Base-by-base conservation (phyloP, 1,139 yeast genomes). In the Nadsonia commutata region DNA sequence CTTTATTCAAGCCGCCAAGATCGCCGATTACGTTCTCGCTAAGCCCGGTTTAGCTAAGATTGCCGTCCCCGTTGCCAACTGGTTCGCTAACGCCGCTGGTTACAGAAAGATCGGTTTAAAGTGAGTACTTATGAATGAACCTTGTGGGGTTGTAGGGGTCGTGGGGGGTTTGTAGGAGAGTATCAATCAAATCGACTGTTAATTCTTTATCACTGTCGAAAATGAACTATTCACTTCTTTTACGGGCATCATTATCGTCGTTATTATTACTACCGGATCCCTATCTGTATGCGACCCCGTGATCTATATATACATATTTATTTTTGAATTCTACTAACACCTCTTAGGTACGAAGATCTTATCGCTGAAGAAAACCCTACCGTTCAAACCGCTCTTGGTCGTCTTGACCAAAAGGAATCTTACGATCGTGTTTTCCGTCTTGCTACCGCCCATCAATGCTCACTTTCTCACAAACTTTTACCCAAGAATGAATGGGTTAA, bases 381-480 rank as follows among this genome's bases (percentile, higher is more conserved):
- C 46, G 74, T 81, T 68, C 93, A 85, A 70, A 84, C 78, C 60
- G 97, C 97, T 45, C 67, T 90, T 50, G 66, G 75, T 49, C 84
- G 98, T 74, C 71, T 90, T 57, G 94, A 95, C 54, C 76, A 76
- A 45, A 75, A 76, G 45, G 94, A 81, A 61, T 68, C 78, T 38
- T 90, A 88, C 65, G 85, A 94, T 52, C 83, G 98, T 71, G 81
- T 80, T 62, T 90, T 70, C 76, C 83, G 98, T 72, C 73, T 83
- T 52, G 72, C 90, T 52, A 83, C 93, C 54, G 96, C 97, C 50
- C 86, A 81, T 62, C 98, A 90, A 70, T 74, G 77, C 50, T 74
- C 93, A 42, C 71, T 88, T 53, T 72, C 93, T 44, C 94, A 85
- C 63, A 88, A 83, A 59, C 67, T 90, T 50, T 72, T 90, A 58